Conservation (phyloP, 2,329 filamentous ascomycete genomes). For the Pseudocercospora fijiensis region DNA sequence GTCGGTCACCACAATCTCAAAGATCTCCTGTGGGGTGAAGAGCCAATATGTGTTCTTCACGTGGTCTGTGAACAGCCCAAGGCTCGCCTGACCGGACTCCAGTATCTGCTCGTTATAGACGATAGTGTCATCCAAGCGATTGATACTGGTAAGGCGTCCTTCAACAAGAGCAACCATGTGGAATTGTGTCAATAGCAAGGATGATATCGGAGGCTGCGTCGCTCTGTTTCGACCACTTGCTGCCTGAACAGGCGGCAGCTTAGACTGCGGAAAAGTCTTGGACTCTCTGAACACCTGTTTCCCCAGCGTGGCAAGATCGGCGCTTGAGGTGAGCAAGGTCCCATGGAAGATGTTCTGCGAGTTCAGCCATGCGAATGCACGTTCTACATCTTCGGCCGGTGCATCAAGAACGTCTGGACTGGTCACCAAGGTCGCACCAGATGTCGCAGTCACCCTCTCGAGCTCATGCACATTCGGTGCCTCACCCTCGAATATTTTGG, state of each 20-base stretch:
- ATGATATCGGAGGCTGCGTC: conserved; percentile 70
- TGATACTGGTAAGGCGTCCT: conserved; percentile 77
- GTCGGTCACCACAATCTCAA: conserved; percentile 85
- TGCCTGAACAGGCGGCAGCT: conserved; percentile 63
- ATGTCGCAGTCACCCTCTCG: conserved; percentile 57
- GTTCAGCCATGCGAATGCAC: conserved; percentile 86
- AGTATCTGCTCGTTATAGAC: conserved; percentile 88
- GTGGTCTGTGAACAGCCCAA: conserved; percentile 84
- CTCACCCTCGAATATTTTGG: conserved; percentile 83
- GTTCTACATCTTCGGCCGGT: conserved; percentile 33
- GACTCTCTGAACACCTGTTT: conserved; percentile 74
- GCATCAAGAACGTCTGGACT: conserved; percentile 67
- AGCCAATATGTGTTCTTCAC: conserved; percentile 98
- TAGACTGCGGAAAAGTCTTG: conserved; percentile 71
- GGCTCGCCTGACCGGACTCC: conserved; percentile 70
- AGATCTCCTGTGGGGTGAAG: conserved; percentile 87
- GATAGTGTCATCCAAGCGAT: conserved; percentile 78
- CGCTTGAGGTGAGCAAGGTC: conserved; percentile 60
- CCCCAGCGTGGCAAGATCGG: conserved; percentile 64
- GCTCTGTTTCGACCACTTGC: conserved; percentile 63
- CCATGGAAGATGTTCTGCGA: conserved; percentile 86
- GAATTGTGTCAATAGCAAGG: conserved; percentile 87
- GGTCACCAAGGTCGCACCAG: conserved; percentile 67
- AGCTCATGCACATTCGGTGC: conserved; percentile 74
- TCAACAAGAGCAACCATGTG: conserved; percentile 84